These are phyloP conservation scores for Xanthoconium stramineum DNA, from an alignment of 768 basidiomycete genomes.

Conservation along the genomic window DNA sequence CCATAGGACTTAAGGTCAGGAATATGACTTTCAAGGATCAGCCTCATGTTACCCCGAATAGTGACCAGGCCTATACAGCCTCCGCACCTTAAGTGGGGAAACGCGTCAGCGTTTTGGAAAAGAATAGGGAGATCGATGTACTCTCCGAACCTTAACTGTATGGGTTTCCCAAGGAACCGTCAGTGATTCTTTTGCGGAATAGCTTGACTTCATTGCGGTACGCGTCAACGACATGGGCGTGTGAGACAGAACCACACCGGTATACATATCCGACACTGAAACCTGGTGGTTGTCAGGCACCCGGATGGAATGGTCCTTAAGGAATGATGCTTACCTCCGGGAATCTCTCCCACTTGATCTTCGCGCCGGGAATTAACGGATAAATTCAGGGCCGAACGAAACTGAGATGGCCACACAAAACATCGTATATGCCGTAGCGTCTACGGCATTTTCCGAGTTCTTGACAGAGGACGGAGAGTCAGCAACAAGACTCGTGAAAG, in stretches of 20 bases:
- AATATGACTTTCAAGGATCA: too few relatives aligned
- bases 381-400: slow-evolving; percentile 2
- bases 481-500: background rate
- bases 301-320: background rate
- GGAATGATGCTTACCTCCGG: slow-evolving; percentile 51
- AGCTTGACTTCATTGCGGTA: slow-evolving; percentile 67
- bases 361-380: slow-evolving; percentile 15
- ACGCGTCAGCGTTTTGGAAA: too few relatives aligned
- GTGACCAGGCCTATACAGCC: too few relatives aligned
- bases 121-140: slow-evolving; percentile 19
- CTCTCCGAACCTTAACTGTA: slow-evolving; percentile 60
- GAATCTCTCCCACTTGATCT: slow-evolving; percentile 56
- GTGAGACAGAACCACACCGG: slow-evolving; percentile 54
- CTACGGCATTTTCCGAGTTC: slow-evolving; percentile 57
- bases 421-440: slow-evolving; percentile 71
- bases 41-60: too few relatives aligned
- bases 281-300: slow-evolving; percentile 9
- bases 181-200: slow-evolving; percentile 63
- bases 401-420: slow-evolving; percentile 19
- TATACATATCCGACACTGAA: slow-evolving; percentile 67
- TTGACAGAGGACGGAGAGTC: background rate
- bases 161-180: background rate
- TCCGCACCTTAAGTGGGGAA: too few relatives aligned
- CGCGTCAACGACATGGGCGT: slow-evolving; percentile 62
- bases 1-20: slow-evolving; percentile 38